Base-by-base conservation (phyloP, 1,139 yeast genomes). In the Blastobotrys proliferans region DNA sequence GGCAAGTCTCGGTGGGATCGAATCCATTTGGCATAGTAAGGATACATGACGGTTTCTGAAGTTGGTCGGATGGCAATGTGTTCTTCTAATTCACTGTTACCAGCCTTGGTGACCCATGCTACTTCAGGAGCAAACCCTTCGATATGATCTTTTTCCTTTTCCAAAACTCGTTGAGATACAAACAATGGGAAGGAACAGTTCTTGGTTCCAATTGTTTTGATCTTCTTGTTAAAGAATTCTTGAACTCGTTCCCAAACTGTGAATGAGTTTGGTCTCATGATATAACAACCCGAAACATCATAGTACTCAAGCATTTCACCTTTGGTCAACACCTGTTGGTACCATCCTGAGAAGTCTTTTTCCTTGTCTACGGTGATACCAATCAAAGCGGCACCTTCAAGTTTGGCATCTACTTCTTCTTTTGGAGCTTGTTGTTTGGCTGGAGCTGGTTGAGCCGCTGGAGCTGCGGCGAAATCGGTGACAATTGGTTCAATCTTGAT, bases 71-170 rank as follows among this genome's bases (percentile, higher is more conserved):
- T 92, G 49, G 99, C 99, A 61, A 94, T 86, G 57, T 95, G 98
- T 71, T 94, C 98, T 45, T 94, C 98, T 57, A 94, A 76, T 42
- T 92, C 97, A 24, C 95, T 84, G 40, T 71, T 68, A 59, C 99
- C 99, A 40, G 99, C 99, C 60, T 74, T 79, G 48, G 99, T 94
- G 54, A 94, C 98, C 99, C 99, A 94, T 19, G 99, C 99, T 46
- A 94, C 99, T 70, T 94, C 99, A 24, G 99, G 98, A 40, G 99
- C 98, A 66, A 94, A 94, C 30, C 99, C 99, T 69, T 94, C 98
- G 59, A 94, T 82, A 64, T 94, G 99, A 65, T 94, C 99, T 71
- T 94, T 94, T 73, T 94, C 99, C 71, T 83, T 87, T 69, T 92
- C 97, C 60, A 94, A 74, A 26, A 92, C 98, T 56, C 80, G 77